A percentile compares a stretch with the other conserved stretches of the same genome.
Evolutionary conservation across 176 grass and related monocot genomes (phyloP).

Genomic region (Bromus sterilis): DNA sequence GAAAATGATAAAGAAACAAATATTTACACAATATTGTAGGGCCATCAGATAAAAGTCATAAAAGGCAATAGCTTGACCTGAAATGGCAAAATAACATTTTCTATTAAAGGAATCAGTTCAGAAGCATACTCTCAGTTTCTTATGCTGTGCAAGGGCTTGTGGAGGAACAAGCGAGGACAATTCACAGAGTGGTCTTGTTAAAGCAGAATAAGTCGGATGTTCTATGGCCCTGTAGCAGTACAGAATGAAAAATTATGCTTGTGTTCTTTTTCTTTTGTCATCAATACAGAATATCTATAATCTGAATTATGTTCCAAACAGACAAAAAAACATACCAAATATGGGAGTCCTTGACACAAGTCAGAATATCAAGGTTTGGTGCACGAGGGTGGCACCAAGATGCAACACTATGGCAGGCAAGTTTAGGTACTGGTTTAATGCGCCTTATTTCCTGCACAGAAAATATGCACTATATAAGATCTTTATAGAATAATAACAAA

Average conservation of each 20-base stretch:
- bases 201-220: slow-evolving; percentile 97
- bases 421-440: slow-evolving; percentile 94
- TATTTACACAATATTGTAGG: neutral
- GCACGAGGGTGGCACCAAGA: slow-evolving; percentile 98
- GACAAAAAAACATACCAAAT: slow-evolving; percentile 61
- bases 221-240: slow-evolving; percentile 88
- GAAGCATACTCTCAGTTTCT: slow-evolving; percentile 87
- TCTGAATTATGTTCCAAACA: neutral
- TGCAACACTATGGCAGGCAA: slow-evolving; percentile 98
- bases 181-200: slow-evolving; percentile 92
- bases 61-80: neutral
- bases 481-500: slow-evolving; percentile 10
- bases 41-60: neutral
- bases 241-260: slow-evolving; percentile 14
- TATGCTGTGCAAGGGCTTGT: slow-evolving; percentile 72
- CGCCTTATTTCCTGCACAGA: slow-evolving; percentile 81
- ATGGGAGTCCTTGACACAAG: slow-evolving; percentile 99
- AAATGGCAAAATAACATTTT: neutral
- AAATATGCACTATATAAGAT: slow-evolving; percentile 8
- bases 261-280: slow-evolving; percentile 6
- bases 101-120: slow-evolving; percentile 13
- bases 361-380: slow-evolving; percentile 99
- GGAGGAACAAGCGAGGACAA: slow-evolving; percentile 95
- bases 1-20: neutral
- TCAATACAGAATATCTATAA: slow-evolving; percentile 2